Evolutionary conservation across 1,139 yeast genomes (phyloP).

Genomic region (Magnusiomyces tetraspermus): DNA sequence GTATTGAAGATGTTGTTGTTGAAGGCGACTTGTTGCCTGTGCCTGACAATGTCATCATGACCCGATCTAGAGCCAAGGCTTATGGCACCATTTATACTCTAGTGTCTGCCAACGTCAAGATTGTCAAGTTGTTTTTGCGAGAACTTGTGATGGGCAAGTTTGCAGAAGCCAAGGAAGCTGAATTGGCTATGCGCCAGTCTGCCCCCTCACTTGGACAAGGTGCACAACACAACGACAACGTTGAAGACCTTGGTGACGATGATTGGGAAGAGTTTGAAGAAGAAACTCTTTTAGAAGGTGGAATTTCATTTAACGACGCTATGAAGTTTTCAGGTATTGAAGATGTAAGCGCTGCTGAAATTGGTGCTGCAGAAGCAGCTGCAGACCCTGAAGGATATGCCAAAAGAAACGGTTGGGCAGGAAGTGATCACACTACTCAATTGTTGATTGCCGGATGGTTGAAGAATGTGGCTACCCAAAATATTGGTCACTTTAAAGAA

Average conservation of each 20-base stretch:
- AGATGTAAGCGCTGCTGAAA: conserved; percentile 24
- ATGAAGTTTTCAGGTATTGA: conserved; percentile 26
- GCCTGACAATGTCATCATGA: conserved; percentile 54
- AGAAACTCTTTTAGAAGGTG: conserved; percentile 11
- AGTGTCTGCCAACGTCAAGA: conserved; percentile 62
- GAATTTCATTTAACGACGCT: conserved; percentile 10
- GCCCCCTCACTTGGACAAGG: conserved; percentile 11
- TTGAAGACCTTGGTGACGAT: conserved; percentile 34
- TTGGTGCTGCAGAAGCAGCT: conserved; percentile 20
- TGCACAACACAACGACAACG: conserved; percentile 18
- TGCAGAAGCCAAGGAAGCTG: conserved; percentile 6
- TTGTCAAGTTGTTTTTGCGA: conserved; percentile 55
- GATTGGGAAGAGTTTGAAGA: conserved; percentile 49
- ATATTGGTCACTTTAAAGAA: conserved; percentile 45
- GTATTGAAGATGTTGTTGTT: conserved; percentile 46
- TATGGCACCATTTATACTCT: conserved; percentile 52
- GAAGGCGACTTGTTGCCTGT: conserved; percentile 71
- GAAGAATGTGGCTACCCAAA: conserved; percentile 48
- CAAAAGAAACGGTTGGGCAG: conserved; percentile 9
- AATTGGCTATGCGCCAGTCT: conserved; percentile 15
- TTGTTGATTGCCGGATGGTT: conserved; percentile 51
- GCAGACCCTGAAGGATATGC: conserved; percentile 3
- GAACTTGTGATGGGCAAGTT: conserved; percentile 46
- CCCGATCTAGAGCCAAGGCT: conserved; percentile 63
- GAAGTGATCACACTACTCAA: conserved; percentile 26